Evolutionary conservation across 345 rosid genomes (phyloP).

Genomic region (Populus simonii): DNA sequence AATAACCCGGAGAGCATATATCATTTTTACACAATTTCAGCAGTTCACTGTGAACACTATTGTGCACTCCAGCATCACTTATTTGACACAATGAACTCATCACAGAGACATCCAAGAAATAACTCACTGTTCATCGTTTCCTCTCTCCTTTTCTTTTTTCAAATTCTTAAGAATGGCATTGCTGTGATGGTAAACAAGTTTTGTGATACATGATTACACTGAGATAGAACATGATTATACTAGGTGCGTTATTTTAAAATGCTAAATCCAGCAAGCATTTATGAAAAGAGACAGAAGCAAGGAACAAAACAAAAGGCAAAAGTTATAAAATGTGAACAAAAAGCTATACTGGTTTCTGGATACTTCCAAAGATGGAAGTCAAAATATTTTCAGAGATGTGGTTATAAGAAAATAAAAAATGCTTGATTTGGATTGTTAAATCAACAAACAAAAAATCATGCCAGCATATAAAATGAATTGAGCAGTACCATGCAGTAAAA

Average conservation of each 20-base stretch:
- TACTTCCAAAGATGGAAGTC: background rate
- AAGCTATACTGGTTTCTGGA: background rate
- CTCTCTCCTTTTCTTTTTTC: background rate
- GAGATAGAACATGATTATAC: no score
- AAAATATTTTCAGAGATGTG: background rate
- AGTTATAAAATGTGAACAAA: no score
- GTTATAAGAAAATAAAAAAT: background rate
- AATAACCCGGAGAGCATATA: background rate
- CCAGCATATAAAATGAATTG: background rate
- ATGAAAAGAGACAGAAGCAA: no score
- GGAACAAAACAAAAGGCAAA: no score
- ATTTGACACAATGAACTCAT: background rate
- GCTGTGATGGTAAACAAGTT: no score
- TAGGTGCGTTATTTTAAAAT: no score
- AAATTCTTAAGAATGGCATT: no score
- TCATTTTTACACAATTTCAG: background rate
- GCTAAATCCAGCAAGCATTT: no score
- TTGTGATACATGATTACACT: no score
- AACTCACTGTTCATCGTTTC: background rate
- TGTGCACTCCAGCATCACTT: background rate
- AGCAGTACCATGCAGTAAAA: background rate
- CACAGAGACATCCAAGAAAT: background rate
- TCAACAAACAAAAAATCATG: background rate
- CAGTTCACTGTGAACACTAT: background rate
- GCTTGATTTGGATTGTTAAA: background rate